Percentiles rank a stretch among this genome's conserved stretches.
phyloP scores from a whole-genome alignment of 495 filamentous ascomycete species.

The Thozetella sp. region DNA sequence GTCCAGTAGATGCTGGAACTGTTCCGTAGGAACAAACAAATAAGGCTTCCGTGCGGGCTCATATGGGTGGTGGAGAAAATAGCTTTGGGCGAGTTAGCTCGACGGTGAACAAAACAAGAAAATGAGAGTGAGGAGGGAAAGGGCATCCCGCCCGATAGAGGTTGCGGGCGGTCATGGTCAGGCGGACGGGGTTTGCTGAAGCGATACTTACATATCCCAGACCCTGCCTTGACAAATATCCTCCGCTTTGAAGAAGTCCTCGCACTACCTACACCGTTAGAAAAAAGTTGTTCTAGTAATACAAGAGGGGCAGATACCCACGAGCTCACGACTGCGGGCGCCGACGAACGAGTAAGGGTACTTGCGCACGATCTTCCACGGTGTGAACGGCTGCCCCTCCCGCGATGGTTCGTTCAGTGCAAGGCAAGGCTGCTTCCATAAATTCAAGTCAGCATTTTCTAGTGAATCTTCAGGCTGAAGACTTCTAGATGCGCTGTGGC shows the following conservation, averaged over 20 bases:
- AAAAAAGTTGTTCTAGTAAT: constrained; percentile 23
- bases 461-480: constrained; percentile 5
- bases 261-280: constrained; percentile 23
- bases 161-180: background rate
- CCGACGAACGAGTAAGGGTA: constrained; percentile 64
- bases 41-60: constrained; percentile 46
- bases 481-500: too few species aligned
- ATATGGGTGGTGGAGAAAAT: constrained; percentile 62
- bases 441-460: constrained; percentile 12
- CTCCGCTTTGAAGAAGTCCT: constrained; percentile 58
- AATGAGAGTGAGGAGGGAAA: background rate
- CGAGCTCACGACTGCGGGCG: constrained; percentile 39
- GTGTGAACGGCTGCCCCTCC: constrained; percentile 49
- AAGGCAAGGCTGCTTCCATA: constrained; percentile 16
- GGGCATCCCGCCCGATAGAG: background rate
- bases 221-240: constrained; percentile 49
- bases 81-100: constrained; percentile 44
- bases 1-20: constrained; percentile 60
- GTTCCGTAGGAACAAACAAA: constrained; percentile 63
- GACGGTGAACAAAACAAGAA: background rate
- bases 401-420: constrained; percentile 20
- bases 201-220: constrained; percentile 75
- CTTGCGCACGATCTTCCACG: constrained; percentile 56
- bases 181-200: background rate
- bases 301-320: constrained; percentile 18